Evolutionary conservation across 306 rosid species (phyloP), one percentile per base, ranked within the genome.

Genomic region (Ochetophila trinervis): DNA sequence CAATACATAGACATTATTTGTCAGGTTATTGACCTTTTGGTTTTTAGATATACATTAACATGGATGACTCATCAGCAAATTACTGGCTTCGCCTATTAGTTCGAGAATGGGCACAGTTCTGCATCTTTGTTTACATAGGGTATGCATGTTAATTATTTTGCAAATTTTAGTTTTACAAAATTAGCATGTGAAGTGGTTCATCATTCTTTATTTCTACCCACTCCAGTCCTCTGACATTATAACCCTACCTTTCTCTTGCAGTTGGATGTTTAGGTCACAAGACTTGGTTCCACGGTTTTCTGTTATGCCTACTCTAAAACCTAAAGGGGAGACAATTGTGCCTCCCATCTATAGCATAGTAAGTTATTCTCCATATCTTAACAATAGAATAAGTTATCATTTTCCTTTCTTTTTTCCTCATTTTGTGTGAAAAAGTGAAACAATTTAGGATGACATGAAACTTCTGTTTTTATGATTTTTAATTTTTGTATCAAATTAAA

Each of bases 191-290:
- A 56, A 49, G 19, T 14, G 36, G 14, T 19, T 17, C 48, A 9
- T 42, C 5, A 5, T 12, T 40, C 19, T 35, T 19, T 8, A 8
- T 19, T n/a, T 37, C 8, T 14, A 44, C 12, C 18, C 14, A 1
- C 19, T 19, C 15, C 19, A 23, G 13, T 34, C 17, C 27, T 57
- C n/a, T 22, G 19, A 37, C 27, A 59, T 19, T 52, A 37, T 24
- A 73, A 35, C 51, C 53, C 27, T 62, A 68, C 54, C 68, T 57
- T 18, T 66, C 57, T 67, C 61, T 52, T 82, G 75, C 79, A 93
- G 99, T 68, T 94, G 99, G 99, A 90, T 80, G 53, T 94, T 94
- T 65, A 86, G 95, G 78, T 88, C 97, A 73, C 95, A 89, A 68
- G 87, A 90, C 71, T 68, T 90, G 82, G 85, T 90, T 16, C 91